Evolutionary conservation across 2,329 filamentous ascomycete genomes (phyloP).

Genomic region (Thelonectria discophora): DNA sequence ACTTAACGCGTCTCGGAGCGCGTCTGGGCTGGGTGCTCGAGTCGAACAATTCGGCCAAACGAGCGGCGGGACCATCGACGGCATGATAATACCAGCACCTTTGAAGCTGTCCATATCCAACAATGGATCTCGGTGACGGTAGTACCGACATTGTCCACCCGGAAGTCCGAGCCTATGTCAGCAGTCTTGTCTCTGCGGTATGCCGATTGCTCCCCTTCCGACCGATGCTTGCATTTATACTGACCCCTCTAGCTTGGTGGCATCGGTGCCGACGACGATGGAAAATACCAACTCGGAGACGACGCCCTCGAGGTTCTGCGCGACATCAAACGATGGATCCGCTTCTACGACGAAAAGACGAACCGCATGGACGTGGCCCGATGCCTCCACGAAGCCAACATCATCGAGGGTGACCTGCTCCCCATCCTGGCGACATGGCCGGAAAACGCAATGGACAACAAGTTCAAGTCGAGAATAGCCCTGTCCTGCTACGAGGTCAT

Average conservation of each 20-base stretch:
- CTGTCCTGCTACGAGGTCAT: conserved; percentile 90
- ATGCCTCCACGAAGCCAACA: conserved; percentile 89
- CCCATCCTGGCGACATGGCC: conserved; percentile 88
- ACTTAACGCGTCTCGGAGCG: conserved; percentile 37
- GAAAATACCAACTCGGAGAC: conserved; percentile 88
- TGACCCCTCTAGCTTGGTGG: conserved; percentile 77
- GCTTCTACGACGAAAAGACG: conserved; percentile 90
- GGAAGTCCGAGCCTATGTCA: conserved; percentile 91
- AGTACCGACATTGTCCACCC: conserved; percentile 78
- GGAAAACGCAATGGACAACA: conserved; percentile 75
- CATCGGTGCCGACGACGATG: conserved; percentile 79
- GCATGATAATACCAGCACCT: conserved; percentile 23
- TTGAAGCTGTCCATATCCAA: conserved; percentile 29
- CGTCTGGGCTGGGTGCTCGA: conserved; percentile 5
- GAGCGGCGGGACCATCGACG: conserved; percentile 24
- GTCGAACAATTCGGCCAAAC: neutral
- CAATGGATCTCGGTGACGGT: conserved; percentile 65
- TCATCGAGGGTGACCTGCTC: conserved; percentile 89
- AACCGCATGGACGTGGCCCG: conserved; percentile 95
- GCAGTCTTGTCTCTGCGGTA: conserved; percentile 92
- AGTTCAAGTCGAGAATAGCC: conserved; percentile 79
- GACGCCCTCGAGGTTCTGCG: conserved; percentile 91
- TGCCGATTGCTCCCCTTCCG: conserved; percentile 47
- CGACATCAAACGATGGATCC: conserved; percentile 94
- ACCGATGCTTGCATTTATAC: conserved; percentile 6